Percentiles rank a stretch among this genome's conserved stretches.
These are phyloP conservation scores for Yamadazyma trypodendri DNA, from an alignment of 1,139 yeast species.

Conservation along the genomic window DNA sequence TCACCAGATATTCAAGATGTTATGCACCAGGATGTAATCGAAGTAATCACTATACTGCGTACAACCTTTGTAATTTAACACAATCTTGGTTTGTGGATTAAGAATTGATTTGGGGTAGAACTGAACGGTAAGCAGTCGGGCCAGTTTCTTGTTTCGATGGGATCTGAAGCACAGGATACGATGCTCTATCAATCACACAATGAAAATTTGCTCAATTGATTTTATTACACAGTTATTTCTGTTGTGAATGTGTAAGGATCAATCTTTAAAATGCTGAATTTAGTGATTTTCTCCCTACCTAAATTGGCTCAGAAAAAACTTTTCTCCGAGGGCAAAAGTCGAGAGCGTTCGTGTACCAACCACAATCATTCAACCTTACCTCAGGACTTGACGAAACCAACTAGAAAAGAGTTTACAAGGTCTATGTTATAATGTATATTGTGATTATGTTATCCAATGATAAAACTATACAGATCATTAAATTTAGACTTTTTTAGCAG, in stretches of 20 bases:
- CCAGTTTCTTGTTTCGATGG: background rate
- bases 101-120: background rate
- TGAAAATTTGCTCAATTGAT: background rate
- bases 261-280: background rate
- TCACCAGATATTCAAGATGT: too few species aligned
- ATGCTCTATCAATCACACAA: background rate
- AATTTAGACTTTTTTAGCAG: conserved; percentile 82
- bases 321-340: conserved; percentile 1
- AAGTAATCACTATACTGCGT: too few species aligned
- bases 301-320: background rate
- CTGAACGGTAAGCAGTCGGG: background rate
- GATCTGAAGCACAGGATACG: background rate
- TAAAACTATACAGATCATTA: conserved; percentile 13
- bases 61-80: too few species aligned
- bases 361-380: background rate
- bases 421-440: conserved; percentile 5
- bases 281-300: conserved; percentile 1
- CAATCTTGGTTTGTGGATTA: background rate
- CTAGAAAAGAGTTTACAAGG: background rate
- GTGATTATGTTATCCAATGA: conserved; percentile 9
- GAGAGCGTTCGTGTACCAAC: background rate
- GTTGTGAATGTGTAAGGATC: too few species aligned
- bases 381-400: too few species aligned
- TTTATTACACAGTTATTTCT: background rate
- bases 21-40: too few species aligned